Conservation (phyloP, 2,329 filamentous ascomycete species). For the Alternaria dauci region DNA sequence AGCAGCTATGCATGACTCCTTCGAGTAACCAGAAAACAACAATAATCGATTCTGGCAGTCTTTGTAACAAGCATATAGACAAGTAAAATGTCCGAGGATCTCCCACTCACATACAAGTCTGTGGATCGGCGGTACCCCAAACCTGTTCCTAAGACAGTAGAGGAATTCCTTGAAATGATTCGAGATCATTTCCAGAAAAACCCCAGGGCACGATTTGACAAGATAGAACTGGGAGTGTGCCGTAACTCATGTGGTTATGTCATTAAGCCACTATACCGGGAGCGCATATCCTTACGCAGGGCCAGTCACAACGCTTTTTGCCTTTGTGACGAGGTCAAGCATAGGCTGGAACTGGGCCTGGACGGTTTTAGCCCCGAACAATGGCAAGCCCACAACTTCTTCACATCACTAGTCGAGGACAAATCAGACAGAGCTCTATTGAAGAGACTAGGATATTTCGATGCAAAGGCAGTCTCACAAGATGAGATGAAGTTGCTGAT, state of each 20-base stretch:
- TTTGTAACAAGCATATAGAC: neutral
- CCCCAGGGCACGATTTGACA: too few relatives aligned
- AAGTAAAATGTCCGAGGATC: neutral
- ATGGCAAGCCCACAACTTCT: too few relatives aligned
- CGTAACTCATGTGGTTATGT: neutral
- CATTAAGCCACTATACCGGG: neutral
- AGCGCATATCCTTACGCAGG: neutral
- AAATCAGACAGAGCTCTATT: neutral
- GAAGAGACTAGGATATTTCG: fast-evolving
- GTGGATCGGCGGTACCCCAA: neutral
- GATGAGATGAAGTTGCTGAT: neutral
- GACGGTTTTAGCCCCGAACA: neutral
- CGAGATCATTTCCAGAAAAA: neutral
- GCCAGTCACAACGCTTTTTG: neutral
- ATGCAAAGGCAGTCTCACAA: neutral
- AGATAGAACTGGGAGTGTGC: neutral
- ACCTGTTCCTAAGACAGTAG: neutral
- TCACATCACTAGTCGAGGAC: fast-evolving
- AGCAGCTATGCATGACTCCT: neutral
- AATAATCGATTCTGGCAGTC: neutral
- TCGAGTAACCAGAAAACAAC: neutral
- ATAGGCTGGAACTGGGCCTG: neutral
- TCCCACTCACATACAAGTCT: neutral
- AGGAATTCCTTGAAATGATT: neutral
- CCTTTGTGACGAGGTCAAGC: neutral